Percentiles rank a stretch among this genome's conserved stretches.
Evolutionary conservation across 257 asterid genomes (phyloP).

Genomic region (Solanum sitiens): DNA sequence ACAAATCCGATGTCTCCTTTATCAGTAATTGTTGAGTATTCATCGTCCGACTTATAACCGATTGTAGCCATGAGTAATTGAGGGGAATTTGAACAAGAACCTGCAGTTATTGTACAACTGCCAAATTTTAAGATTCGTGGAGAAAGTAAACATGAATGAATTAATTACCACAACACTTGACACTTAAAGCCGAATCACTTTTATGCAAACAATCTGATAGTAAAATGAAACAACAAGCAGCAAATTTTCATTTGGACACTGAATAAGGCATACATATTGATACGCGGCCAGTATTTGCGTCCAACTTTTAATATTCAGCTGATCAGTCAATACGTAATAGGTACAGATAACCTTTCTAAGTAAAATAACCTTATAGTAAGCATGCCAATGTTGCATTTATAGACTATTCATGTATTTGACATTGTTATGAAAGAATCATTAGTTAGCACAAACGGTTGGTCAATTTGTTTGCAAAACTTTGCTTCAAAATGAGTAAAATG

Average conservation of each 20-base stretch:
- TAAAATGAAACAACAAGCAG: background rate
- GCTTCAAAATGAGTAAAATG: too few relatives aligned
- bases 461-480: too few relatives aligned
- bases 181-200: background rate
- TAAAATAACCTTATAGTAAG: background rate
- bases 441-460: background rate
- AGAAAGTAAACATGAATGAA: background rate
- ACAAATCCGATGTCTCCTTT: conserved; percentile 80
- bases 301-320: background rate
- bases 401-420: background rate
- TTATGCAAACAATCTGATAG: background rate
- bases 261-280: too few relatives aligned
- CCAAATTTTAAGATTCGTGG: background rate
- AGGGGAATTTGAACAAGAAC: background rate
- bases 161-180: background rate
- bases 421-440: background rate
- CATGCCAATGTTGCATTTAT: background rate
- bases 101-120: conserved; percentile 11
- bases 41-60: conserved; percentile 56
- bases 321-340: too few relatives aligned
- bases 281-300: background rate
- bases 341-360: background rate
- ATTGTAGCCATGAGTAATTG: conserved; percentile 26
- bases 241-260: background rate
- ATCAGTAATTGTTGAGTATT: conserved; percentile 60